Percentiles rank a stretch among this genome's conserved stretches.
phyloP scores from a whole-genome alignment of 768 basidiomycete species.

The Amanita pseudoporphyria region DNA sequence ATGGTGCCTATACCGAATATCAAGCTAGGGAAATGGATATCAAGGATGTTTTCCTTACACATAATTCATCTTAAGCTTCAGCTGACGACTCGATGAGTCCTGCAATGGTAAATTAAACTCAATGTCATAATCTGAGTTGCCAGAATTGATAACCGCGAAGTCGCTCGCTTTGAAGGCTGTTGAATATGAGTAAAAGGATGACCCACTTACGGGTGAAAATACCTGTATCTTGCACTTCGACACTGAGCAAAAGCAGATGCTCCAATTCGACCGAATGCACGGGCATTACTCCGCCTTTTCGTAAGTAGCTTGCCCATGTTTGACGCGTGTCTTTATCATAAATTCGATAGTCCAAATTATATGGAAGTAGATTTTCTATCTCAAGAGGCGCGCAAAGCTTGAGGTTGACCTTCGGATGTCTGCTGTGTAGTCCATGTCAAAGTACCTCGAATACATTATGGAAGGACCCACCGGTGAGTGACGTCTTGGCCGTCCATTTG shows the following conservation, averaged over 20 bases:
- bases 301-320: conserved; percentile 89
- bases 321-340: conserved; percentile 93
- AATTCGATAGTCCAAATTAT: conserved; percentile 90
- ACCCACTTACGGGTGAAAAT: conserved; percentile 10
- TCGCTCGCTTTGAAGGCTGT: conserved; percentile 89
- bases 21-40: neutral
- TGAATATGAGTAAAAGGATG: neutral
- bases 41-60: conserved; percentile 43
- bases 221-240: conserved; percentile 91
- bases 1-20: conserved; percentile 42
- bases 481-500: conserved; percentile 55
- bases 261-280: conserved; percentile 90
- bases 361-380: conserved; percentile 91
- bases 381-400: conserved; percentile 90
- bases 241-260: conserved; percentile 83
- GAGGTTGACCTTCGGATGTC: conserved; percentile 77
- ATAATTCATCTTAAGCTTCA: conserved; percentile 83
- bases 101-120: conserved; percentile 65
- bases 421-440: conserved; percentile 31
- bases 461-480: conserved; percentile 15
- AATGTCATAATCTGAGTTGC: conserved; percentile 81
- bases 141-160: conserved; percentile 95
- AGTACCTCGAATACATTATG: neutral
- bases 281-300: conserved; percentile 91
- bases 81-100: conserved; percentile 65